A percentile compares a stretch with the other conserved stretches of the same genome.
phyloP scores from a whole-genome alignment of 352 stramenopile species.

The Pythium graminicola region DNA sequence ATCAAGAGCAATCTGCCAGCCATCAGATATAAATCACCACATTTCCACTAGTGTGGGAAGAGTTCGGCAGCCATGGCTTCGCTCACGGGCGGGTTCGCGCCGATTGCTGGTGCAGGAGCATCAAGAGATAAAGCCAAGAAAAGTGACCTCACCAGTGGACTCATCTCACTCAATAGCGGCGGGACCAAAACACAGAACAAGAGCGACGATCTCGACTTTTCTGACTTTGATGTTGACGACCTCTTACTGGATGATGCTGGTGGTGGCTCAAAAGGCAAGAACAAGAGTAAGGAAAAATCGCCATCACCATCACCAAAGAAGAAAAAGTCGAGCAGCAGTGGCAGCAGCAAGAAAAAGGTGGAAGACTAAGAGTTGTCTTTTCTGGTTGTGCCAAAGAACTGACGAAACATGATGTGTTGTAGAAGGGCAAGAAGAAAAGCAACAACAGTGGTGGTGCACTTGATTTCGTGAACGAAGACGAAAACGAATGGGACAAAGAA shows the following conservation, averaged over 20 bases:
- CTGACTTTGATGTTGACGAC: slow-evolving; percentile 51
- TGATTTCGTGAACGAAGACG: slow-evolving; percentile 25
- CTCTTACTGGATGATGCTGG: slow-evolving; percentile 35
- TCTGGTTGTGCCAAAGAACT: background rate
- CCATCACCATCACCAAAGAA: slow-evolving; percentile 17
- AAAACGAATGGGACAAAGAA: slow-evolving; percentile 18
- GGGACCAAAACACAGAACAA: slow-evolving; percentile 5
- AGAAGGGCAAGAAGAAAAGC: slow-evolving; percentile 40
- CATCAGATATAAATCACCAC: background rate
- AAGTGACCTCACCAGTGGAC: slow-evolving; percentile 43
- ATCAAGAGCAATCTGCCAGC: too few relatives aligned
- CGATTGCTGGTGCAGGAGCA: slow-evolving; percentile 35
- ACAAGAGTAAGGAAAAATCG: slow-evolving; percentile 32
- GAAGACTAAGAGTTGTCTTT: background rate
- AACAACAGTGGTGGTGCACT: slow-evolving; percentile 13
- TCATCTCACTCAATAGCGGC: slow-evolving; percentile 45
- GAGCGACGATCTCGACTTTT: slow-evolving; percentile 40
- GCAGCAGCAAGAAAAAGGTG: slow-evolving; percentile 24
- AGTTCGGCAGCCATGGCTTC: slow-evolving; percentile 12
- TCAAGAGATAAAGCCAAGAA: slow-evolving; percentile 25
- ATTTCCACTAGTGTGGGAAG: background rate
- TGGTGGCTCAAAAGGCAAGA: slow-evolving; percentile 21
- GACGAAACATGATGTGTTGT: background rate
- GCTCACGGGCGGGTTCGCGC: slow-evolving; percentile 37
- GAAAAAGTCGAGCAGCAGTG: slow-evolving; percentile 24